Evolutionary conservation across 345 rosid species (phyloP), one percentile per base, ranked within the genome.

Genomic region (Microthlaspi erraticum): DNA sequence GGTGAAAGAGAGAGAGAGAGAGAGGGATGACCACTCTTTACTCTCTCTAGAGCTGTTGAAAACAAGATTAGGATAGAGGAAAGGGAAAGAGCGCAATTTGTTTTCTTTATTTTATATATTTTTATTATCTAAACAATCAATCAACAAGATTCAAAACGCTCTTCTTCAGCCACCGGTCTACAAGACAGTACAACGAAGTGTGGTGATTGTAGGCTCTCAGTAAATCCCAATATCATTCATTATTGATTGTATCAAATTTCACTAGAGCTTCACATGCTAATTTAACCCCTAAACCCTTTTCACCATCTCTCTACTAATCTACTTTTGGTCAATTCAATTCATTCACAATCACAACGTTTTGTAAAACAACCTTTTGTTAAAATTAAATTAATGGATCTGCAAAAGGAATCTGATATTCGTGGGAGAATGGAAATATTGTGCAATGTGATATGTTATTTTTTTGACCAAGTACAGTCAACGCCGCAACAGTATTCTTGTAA

Each of bases 1-100:
- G 77, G 77, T 65, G 71, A 56, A 50, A 63, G 69, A 43, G 31
- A 51, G 55, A 72, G 71, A 12, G 33, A 57, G 17, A 38, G 14
- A 37, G 14, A 20, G 18, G 53, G 70, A 36, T 55, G 71, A 64
- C 76, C 76, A 44, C 48, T 32, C 63, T 62, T 70, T 18, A 41
- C 26, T 71, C 18, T 46, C 60, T 60, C 68, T 51, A 10, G 5
- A 49, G 8, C 29, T 70, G 59, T 70, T 60, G 50, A 56, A 55
- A 56, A n/a, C 6, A 39, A 42, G 56, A 71, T 45, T 63, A 72
- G 50, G 64, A 64, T 55, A 72, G n/a, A 44, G 46, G 57, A 16
- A 18, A 48, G 41, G 37, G 32, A 59, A 20, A 49, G 36, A 31
- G 36, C 12, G 61, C 41, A 16, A 32, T 10, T 68, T 52, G 10